Conservation (phyloP, 2,329 filamentous ascomycete genomes). For the Diaporthe sp. region DNA sequence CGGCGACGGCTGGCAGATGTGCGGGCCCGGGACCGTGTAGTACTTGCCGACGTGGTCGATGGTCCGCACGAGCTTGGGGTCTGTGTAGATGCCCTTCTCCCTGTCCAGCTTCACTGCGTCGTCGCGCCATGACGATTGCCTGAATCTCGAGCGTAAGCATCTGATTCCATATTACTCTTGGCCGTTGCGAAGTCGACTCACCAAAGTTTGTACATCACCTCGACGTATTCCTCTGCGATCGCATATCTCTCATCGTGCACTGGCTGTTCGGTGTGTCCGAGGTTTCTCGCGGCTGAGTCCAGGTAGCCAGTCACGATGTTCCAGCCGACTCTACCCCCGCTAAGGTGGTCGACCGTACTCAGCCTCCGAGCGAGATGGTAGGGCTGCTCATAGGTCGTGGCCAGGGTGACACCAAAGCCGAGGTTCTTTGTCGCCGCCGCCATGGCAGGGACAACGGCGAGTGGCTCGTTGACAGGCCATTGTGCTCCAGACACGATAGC, state of each 20-base stretch:
- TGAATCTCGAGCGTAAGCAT: constrained; percentile 54
- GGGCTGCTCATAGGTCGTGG: constrained; percentile 79
- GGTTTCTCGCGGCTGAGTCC: constrained; percentile 77
- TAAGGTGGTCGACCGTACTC: constrained; percentile 78
- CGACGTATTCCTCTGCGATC: constrained; percentile 74
- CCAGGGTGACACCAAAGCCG: constrained; percentile 78
- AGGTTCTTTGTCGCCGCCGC: constrained; percentile 77
- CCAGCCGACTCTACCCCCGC: constrained; percentile 72
- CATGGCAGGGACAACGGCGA: constrained; percentile 77
- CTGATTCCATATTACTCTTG: too few relatives aligned
- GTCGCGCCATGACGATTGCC: constrained; percentile 72
- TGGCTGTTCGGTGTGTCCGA: constrained; percentile 60
- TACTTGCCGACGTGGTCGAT: constrained; percentile 78
- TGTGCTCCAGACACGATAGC: constrained; percentile 75
- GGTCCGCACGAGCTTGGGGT: constrained; percentile 66
- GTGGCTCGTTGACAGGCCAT: constrained; percentile 79
- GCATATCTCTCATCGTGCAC: constrained; percentile 76
- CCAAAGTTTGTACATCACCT: constrained; percentile 74
- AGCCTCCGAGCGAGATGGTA: constrained; percentile 77
- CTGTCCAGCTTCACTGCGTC: constrained; percentile 75
- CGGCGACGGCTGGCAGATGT: constrained; percentile 72
- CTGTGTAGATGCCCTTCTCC: constrained; percentile 69
- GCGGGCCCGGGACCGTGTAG: constrained; percentile 73
- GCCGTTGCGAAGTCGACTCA: constrained; percentile 43
- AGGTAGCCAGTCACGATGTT: constrained; percentile 80